Evolutionary conservation across 129 eudicot species (phyloP).

Genomic region (Pseudognaphalium luteoalbum): DNA sequence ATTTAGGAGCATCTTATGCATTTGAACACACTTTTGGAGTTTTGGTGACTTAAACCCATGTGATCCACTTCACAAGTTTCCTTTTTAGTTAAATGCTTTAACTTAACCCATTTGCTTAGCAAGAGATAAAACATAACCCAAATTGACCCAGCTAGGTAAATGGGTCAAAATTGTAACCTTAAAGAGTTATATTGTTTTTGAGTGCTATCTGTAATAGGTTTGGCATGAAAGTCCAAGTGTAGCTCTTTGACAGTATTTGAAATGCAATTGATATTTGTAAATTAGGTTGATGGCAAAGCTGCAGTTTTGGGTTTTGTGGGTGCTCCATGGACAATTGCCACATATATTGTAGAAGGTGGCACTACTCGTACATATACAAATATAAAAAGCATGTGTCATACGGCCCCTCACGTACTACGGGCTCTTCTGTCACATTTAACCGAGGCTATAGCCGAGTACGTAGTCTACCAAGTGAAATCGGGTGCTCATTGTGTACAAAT

Average conservation of each 20-base stretch:
- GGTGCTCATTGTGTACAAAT: constrained; percentile 96
- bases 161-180: not conserved
- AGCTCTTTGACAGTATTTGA: constrained; percentile 9
- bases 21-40: not conserved
- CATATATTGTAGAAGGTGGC: constrained; percentile 96
- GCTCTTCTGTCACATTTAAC: constrained; percentile 85
- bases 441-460: constrained; percentile 75
- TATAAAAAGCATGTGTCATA: constrained; percentile 93
- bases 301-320: constrained; percentile 98
- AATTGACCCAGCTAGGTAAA: not conserved
- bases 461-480: constrained; percentile 77
- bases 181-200: not conserved
- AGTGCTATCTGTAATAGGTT: not conserved
- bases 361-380: constrained; percentile 88
- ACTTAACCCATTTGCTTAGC: not conserved
- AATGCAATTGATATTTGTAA: not conserved
- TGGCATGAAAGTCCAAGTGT: not conserved
- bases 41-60: not conserved
- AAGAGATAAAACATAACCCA: not conserved
- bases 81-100: not conserved
- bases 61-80: not conserved
- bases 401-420: constrained; percentile 70
- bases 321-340: constrained; percentile 99
- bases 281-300: constrained; percentile 82
- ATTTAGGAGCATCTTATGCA: not conserved